Base-by-base conservation (phyloP, 306 rosid genomes). In the Malus domestica region DNA sequence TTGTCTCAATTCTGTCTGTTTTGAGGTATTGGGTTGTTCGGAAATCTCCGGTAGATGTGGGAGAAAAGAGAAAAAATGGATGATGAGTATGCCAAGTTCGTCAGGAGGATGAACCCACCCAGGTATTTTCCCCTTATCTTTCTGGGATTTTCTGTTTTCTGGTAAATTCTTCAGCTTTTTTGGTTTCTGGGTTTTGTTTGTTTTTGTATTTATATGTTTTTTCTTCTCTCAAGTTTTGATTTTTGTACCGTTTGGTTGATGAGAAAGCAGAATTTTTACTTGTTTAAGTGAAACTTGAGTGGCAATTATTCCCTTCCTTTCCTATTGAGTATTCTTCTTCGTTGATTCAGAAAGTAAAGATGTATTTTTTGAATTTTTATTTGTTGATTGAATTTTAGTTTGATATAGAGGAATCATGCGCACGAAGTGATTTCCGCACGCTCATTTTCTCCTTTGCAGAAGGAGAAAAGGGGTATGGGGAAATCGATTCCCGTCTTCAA, bases 51-150 rank as follows among this genome's bases (percentile, higher is more conserved):
- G 42, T 38, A 1, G 71, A 29, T 68, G 55, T 58, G 54, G 44
- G 19, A 46, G 54, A 46, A 23, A 20, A 13, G 16, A 18, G 38
- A 20, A 32, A 9, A 22, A 13, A 88, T 84, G 90, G 90, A 88
- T 32, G 88, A 82, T 75, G 92, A 88, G 78, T 88, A 78, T 78
- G 84, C 85, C 9, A 88, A 88, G 80, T 86, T 88, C 63, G 78
- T 88, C 74, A 80, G 90, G 87, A 79, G 92, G 81, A 78, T 88
- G 83, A 88, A 88, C 83, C 90, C 92, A 27, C 92, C 92, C 22
- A 82, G 90, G 92, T 88, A 20, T 23, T 65, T 63, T 45, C 32
- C 23, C 27, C 19, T 49, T 11, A n/a, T 27, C n/a, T 11, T 13
- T 61, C 29, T 49, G 29, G 33, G 13, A 75, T 60, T 38, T 74